Percentiles rank a stretch among this genome's conserved stretches.
phyloP scores from a whole-genome alignment of 2,329 filamentous ascomycete species.

The Herpotrichia juniperi region DNA sequence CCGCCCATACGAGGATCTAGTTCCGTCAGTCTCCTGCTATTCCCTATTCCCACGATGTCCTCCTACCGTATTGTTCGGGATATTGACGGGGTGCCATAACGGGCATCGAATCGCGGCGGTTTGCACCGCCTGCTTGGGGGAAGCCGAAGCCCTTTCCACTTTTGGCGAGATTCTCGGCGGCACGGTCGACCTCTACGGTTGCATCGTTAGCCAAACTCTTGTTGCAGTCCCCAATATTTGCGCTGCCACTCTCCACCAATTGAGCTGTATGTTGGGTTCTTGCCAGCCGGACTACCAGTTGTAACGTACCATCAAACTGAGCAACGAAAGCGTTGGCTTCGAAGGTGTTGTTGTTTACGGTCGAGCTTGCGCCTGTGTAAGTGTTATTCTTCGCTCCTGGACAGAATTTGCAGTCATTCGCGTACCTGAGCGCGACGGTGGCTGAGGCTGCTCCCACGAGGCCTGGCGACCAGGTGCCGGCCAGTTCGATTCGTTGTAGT shows the following conservation, averaged over 20 bases:
- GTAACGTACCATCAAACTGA: conserved; percentile 83
- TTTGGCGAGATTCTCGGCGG: conserved; percentile 94
- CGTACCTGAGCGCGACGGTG: conserved; percentile 75
- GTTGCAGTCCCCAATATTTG: background rate
- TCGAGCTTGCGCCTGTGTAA: conserved; percentile 72
- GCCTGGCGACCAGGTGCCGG: conserved; percentile 67
- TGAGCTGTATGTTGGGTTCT: background rate
- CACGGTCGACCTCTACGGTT: conserved; percentile 85
- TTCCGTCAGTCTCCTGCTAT: conserved; percentile 18
- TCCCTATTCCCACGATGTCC: background rate
- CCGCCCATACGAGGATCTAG: conserved; percentile 73
- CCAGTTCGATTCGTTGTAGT: conserved; percentile 70
- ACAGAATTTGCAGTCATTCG: conserved; percentile 18
- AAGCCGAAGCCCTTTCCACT: conserved; percentile 86
- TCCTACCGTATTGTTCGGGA: conserved; percentile 63
- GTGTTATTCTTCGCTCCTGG: conserved; percentile 34
- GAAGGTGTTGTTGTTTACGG: conserved; percentile 60
- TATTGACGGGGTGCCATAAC: conserved; percentile 63
- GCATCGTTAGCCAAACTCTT: conserved; percentile 3
- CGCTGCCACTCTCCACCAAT: background rate
- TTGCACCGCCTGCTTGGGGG: conserved; percentile 55
- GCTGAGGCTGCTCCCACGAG: conserved; percentile 75
- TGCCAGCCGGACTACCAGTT: background rate
- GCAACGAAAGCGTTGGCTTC: conserved; percentile 80
- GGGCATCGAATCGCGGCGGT: conserved; percentile 82